These are phyloP conservation scores for Gautieria morchelliformis DNA, from an alignment of 768 basidiomycete species.

Conservation along the genomic window DNA sequence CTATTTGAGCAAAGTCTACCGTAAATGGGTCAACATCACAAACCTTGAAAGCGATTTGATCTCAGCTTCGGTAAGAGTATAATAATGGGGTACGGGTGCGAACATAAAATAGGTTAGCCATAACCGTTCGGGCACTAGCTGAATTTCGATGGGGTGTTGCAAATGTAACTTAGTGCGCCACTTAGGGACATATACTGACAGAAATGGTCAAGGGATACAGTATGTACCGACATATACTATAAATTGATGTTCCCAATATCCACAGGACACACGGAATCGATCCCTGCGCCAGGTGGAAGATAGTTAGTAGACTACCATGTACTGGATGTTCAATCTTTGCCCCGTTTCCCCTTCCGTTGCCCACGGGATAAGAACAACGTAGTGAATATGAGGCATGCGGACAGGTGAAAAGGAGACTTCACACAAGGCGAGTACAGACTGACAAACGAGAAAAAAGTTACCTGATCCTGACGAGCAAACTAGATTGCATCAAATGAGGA, in stretches of 20 bases:
- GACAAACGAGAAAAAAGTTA: constrained; percentile 7
- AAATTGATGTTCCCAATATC: neutral
- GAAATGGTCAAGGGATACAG: too few species aligned
- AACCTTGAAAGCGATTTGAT: too few species aligned
- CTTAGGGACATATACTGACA: too few species aligned
- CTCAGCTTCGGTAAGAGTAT: too few species aligned
- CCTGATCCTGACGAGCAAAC: constrained; percentile 6
- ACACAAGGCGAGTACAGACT: constrained; percentile 7
- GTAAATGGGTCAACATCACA: too few species aligned
- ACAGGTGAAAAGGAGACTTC: neutral
- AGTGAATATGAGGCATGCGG: constrained; percentile 50
- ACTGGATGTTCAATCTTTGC: constrained; percentile 44
- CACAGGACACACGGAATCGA: neutral
- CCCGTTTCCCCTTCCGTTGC: constrained; percentile 75
- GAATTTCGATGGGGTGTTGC: too few species aligned
- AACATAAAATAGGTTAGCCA: too few species aligned
- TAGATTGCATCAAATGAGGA: constrained; percentile 13
- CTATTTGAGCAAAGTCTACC: too few species aligned
- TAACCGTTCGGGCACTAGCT: too few species aligned
- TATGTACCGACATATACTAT: neutral
- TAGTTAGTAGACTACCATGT: constrained; percentile 2
- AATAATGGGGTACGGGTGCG: too few species aligned
- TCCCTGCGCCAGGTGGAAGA: neutral
- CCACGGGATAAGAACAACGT: constrained; percentile 47
- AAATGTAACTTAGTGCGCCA: too few species aligned